A percentile compares a stretch with the other conserved stretches of the same genome.
Evolutionary conservation across 768 basidiomycete species (phyloP).

Genomic region (Russula abietina): DNA sequence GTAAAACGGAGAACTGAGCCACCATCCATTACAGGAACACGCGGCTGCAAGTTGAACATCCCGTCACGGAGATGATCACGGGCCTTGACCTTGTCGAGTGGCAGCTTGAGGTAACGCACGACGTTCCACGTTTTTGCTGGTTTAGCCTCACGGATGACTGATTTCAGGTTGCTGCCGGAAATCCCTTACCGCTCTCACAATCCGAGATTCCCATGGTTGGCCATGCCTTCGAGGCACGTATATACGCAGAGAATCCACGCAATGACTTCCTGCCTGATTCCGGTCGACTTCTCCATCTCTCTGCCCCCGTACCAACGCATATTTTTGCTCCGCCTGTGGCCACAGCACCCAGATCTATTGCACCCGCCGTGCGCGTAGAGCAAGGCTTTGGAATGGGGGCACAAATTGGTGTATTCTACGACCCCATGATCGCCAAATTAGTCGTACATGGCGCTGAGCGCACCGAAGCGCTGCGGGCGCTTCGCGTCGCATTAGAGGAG

Average conservation of each 20-base stretch:
- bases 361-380: conserved; percentile 74
- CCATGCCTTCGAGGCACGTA: conserved; percentile 91
- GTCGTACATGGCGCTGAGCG: conserved; percentile 84
- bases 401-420: conserved; percentile 83
- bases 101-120: conserved; percentile 67
- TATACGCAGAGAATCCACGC: conserved; percentile 92
- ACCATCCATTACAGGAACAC: conserved; percentile 55
- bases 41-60: conserved; percentile 82
- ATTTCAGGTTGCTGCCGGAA: conserved; percentile 76
- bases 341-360: conserved; percentile 29
- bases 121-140: not conserved
- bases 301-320: conserved; percentile 70
- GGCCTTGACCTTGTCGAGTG: conserved; percentile 92
- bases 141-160: not conserved
- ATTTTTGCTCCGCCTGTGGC: conserved; percentile 48
- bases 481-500: conserved; percentile 76
- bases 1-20: not conserved
- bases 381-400: conserved; percentile 80
- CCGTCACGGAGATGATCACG: conserved; percentile 93
- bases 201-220: conserved; percentile 78
- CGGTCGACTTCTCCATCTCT: conserved; percentile 72
- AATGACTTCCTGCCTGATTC: conserved; percentile 93
- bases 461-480: conserved; percentile 72
- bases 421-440: conserved; percentile 89
- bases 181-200: conserved; percentile 73